These are phyloP conservation scores for Cytospora schulzeri DNA, from an alignment of 2,329 filamentous ascomycete species.

Conservation along the genomic window DNA sequence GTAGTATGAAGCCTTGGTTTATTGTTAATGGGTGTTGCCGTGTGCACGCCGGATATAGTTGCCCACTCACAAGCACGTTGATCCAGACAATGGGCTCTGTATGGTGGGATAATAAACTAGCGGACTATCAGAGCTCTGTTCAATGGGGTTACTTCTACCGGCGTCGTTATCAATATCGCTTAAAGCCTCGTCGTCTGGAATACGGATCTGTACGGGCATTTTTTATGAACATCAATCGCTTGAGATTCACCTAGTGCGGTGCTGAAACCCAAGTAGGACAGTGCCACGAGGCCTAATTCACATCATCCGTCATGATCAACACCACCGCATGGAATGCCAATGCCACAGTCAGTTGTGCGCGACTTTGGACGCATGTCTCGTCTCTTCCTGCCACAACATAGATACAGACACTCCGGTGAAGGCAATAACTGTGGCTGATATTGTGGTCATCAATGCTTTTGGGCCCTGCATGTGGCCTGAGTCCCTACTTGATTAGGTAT, in stretches of 20 bases:
- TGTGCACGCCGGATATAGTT: background rate
- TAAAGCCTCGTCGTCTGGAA: background rate
- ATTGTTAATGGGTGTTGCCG: background rate
- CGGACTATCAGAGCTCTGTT: background rate
- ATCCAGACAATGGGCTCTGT: background rate
- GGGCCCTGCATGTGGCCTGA: too few species aligned
- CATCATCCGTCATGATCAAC: constrained; percentile 11
- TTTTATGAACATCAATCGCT: too few species aligned
- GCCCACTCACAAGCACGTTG: background rate
- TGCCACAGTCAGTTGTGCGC: background rate
- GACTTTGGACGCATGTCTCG: constrained; percentile 3
- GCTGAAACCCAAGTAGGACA: background rate
- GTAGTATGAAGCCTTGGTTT: background rate
- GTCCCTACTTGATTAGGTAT: too few species aligned
- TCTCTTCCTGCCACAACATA: background rate
- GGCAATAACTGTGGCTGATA: constrained; percentile 14
- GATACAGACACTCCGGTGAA: constrained; percentile 10
- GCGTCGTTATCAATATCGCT: background rate
- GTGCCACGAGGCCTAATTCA: constrained; percentile 2
- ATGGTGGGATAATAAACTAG: background rate
- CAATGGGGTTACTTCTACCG: background rate
- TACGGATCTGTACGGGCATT: background rate
- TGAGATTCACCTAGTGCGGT: background rate
- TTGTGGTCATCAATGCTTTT: too few species aligned
- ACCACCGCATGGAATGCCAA: constrained; percentile 5